Base-by-base conservation (phyloP, 495 filamentous ascomycete genomes). In the Hypomontagnella monticulosa region DNA sequence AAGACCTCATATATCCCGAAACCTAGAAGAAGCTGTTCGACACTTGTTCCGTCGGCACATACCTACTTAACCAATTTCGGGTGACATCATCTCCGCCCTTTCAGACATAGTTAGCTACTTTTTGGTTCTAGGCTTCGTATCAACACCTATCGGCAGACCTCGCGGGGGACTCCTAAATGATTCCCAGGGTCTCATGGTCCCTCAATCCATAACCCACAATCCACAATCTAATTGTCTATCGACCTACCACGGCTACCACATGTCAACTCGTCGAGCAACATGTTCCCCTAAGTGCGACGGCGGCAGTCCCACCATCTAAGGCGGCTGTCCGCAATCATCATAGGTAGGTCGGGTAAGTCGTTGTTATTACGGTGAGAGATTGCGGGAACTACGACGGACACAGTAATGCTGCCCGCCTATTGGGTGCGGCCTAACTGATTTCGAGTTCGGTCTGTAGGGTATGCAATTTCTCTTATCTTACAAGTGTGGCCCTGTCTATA, bases 391-490 rank as follows among this genome's bases (percentile, higher is more conserved):
- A 68, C 54, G 19, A 46, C 49, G 0, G 59, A 63, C 54, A 40
- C 19, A 59, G 48, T 50, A 58, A 20, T 63, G 54, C 37, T 34
- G 53, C 40, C 65, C 59, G 58, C 63, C 44, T 40, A 55, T 49
- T 48, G 54, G 46, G 20, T 40, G 37, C 15, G 47, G 23, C 16
- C 32, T 68, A 58, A 56, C 65, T 63, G 37, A 37, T 59, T 60
- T 63, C 1, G 54, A 54, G 19, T 34, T 67, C 64, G 58, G 64
- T 67, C 52, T 58, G 58, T 55, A 53, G 60, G 49, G 54, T 63
- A 60, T 30, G n/a, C 58, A 58, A 67, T 58, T 67, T 63, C 58
- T 63, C 52, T 67, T 67, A 67, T 67, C 64, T 58, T 56, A 51
- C 38, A n/a, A 20, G 19, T 48, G 23, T 14, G 23, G 42, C 49